phyloP scores from a whole-genome alignment of 2,329 filamentous ascomycete genomes.

The Microsporum canis region DNA sequence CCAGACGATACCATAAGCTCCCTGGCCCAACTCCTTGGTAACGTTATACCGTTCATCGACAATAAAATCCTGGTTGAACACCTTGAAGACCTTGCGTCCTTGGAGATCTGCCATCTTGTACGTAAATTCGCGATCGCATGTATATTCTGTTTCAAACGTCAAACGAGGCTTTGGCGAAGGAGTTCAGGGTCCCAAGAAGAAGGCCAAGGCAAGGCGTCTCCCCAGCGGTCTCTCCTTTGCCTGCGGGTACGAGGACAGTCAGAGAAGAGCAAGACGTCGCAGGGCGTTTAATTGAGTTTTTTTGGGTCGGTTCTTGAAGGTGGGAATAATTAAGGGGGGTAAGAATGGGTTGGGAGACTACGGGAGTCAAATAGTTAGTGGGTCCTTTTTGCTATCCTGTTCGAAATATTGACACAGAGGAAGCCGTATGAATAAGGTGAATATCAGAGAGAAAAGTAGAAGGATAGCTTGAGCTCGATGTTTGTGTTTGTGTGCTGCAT shows the following conservation, averaged over 20 bases:
- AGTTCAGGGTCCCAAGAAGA: background rate
- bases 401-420: background rate
- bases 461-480: background rate
- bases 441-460: background rate
- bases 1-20: constrained; percentile 98
- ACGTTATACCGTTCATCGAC: constrained; percentile 98
- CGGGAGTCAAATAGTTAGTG: background rate
- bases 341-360: background rate
- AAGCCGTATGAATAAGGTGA: background rate
- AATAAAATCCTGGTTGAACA: constrained; percentile 99
- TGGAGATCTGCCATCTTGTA: constrained; percentile 46
- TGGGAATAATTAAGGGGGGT: background rate
- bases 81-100: constrained; percentile 90
- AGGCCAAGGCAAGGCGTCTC: background rate
- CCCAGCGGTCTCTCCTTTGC: background rate
- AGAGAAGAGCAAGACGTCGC: background rate
- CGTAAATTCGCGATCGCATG: constrained; percentile 13
- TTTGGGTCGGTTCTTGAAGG: background rate
- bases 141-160: background rate
- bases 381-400: background rate
- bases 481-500: background rate
- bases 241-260: background rate
- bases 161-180: background rate
- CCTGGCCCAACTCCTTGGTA: constrained; percentile 95
- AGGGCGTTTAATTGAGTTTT: constrained; percentile 1